Percentiles rank a stretch among this genome's conserved stretches.
Evolutionary conservation across 208 protist species (phyloP).

Genomic region (Leishmania lainsoni): DNA sequence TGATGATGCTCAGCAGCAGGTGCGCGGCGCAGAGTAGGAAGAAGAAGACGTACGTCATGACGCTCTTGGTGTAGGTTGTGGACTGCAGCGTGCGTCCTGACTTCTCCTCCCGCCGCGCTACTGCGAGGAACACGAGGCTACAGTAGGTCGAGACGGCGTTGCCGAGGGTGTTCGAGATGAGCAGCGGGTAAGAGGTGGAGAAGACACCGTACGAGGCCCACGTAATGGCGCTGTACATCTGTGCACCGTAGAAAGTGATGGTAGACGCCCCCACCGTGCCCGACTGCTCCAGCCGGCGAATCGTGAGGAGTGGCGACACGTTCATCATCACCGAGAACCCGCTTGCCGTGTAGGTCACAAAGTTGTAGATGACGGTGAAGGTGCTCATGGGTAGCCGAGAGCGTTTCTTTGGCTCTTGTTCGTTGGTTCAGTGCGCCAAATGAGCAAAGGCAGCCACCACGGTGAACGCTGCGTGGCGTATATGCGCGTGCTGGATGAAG

Average conservation of each 20-base stretch:
- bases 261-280: constrained; percentile 55
- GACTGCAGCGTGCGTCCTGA: constrained; percentile 42
- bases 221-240: constrained; percentile 52
- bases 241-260: constrained; percentile 63
- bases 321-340: constrained; percentile 59
- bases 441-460: not conserved
- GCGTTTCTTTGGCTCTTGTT: not conserved
- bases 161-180: constrained; percentile 55
- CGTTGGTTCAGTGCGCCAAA: not conserved
- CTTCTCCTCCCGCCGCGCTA: constrained; percentile 54
- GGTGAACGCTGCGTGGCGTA: not conserved
- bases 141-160: constrained; percentile 65
- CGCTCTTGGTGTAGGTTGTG: constrained; percentile 57
- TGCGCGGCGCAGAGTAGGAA: constrained; percentile 31
- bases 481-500: not conserved
- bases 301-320: constrained; percentile 47
- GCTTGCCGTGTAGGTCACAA: constrained; percentile 53
- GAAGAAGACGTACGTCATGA: constrained; percentile 45
- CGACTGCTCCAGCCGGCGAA: constrained; percentile 46
- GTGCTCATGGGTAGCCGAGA: not conserved
- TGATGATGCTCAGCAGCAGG: constrained; percentile 34
- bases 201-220: constrained; percentile 69
- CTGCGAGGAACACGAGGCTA: constrained; percentile 54
- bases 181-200: constrained; percentile 38
- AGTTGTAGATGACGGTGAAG: constrained; percentile 34